Base-by-base conservation (phyloP, 495 filamentous ascomycete species). In the Parmelia sp. region DNA sequence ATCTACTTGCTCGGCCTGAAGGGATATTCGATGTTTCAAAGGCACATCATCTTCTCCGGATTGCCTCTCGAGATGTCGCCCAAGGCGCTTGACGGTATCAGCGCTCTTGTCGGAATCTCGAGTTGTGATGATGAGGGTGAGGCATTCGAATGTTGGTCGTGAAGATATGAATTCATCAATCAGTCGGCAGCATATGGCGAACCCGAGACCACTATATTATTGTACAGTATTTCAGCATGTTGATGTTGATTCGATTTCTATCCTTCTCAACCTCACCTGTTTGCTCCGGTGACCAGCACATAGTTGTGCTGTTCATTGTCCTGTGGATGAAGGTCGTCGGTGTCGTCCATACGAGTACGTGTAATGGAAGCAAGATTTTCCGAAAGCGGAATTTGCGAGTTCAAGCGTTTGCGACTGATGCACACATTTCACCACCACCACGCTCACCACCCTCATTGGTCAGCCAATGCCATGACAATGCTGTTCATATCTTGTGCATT, bases 81-180 rank as follows among this genome's bases (percentile, higher is more conserved):
- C 72, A 7, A 82, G 71, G 36, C 74, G 71, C 44, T 61, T 65
- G 62, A 75, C 69, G 44, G 79, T 81, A 44, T 80, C 75, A 61
- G 71, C 70, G 8, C 75, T 75, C 70, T 82, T 82, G 55, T 70
- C 74, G 0, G 77, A 64, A 64, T 76, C 77, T 42, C 81, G 78
- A 7, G 82, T 83, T 25, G 82, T 83, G 70, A 83, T 78, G 37
- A 84, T 74, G 27, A 84, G 71, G 11, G 75, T 78, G 35, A 83
- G 80, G 68, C 83, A 84, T 60, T 87, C 78, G 35, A 80, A 77
- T 31, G 81, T 74, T 31, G 88, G 82, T 61, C 84, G 85, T 15
- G 83, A 83, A 58, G 74, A 74, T 62, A 96, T 83, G 82, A 96
- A 97, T 71, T 96, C 92, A 77, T 96, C 88, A 65, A 93, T 92